A percentile compares a stretch with the other conserved stretches of the same genome.
phyloP scores from a whole-genome alignment of 1,284 basidiomycete genomes.

The Erythrobasidium hasegawianum region DNA sequence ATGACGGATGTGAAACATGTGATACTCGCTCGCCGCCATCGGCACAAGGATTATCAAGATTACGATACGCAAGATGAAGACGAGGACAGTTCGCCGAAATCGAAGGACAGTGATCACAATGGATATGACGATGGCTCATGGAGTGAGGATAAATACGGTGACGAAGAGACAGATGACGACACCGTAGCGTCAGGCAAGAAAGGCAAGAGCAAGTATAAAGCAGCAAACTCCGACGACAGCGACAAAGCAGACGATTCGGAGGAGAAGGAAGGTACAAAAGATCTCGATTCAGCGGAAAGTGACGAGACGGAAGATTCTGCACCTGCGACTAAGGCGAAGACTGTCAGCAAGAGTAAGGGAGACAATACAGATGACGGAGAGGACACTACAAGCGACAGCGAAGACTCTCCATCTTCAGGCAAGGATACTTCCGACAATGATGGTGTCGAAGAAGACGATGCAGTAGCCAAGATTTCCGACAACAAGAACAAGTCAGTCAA shows the following conservation, averaged over 20 bases:
- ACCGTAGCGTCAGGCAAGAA: background rate
- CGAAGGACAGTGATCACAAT: background rate
- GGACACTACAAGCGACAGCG: background rate
- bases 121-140: constrained; percentile 27
- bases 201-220: constrained; percentile 1
- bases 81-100: background rate
- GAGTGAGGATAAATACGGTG: constrained; percentile 15
- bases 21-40: background rate
- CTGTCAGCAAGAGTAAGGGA: background rate
- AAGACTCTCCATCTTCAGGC: no score
- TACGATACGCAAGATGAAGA: background rate
- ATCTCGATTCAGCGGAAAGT: background rate
- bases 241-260: background rate
- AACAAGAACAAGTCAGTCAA: background rate
- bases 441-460: background rate
- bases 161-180: constrained; percentile 1
- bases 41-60: background rate
- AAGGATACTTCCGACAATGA: background rate
- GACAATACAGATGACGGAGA: background rate
- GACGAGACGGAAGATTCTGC: background rate
- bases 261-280: no score
- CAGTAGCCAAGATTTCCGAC: background rate
- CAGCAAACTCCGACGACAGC: background rate
- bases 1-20: background rate
- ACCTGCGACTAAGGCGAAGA: background rate